Evolutionary conservation across 805 yeast genomes (phyloP).

Genomic region (Schwanniomyces occidentalis): DNA sequence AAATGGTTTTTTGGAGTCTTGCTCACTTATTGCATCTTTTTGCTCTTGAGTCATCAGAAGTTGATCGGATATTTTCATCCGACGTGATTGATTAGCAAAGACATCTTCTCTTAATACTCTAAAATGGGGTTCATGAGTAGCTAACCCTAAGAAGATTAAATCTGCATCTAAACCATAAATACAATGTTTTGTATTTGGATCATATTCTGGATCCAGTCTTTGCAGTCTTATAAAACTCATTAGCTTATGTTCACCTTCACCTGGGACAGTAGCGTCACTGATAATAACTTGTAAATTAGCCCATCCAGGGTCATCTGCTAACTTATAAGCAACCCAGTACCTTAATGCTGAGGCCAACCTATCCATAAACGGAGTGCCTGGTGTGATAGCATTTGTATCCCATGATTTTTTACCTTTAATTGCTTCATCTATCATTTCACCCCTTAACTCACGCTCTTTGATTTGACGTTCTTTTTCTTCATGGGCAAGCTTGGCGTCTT

Average conservation of each 20-base stretch:
- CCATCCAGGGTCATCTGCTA: slow-evolving; percentile 87
- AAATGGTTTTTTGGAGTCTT: slow-evolving; percentile 73
- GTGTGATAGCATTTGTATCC: slow-evolving; percentile 94
- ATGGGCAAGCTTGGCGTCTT: slow-evolving; percentile 79
- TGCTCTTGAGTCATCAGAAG: slow-evolving; percentile 64
- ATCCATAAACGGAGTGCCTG: slow-evolving; percentile 97
- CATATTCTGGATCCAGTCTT: slow-evolving; percentile 71
- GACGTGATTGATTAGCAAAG: slow-evolving; percentile 69
- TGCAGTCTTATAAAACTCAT: slow-evolving; percentile 94
- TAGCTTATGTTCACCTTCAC: slow-evolving; percentile 98
- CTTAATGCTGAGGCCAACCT: slow-evolving; percentile 77
- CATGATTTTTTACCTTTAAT: slow-evolving; percentile 74
- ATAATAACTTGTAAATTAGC: slow-evolving; percentile 71
- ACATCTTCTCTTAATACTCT: slow-evolving; percentile 94
- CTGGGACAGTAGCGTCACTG: slow-evolving; percentile 96
- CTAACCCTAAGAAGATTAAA: slow-evolving; percentile 90
- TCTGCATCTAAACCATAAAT: slow-evolving; percentile 96
- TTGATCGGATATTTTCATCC: slow-evolving; percentile 48
- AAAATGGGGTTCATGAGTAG: slow-evolving; percentile 98
- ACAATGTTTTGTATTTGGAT: slow-evolving; percentile 87
- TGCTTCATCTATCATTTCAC: slow-evolving; percentile 76
- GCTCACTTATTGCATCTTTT: slow-evolving; percentile 37
- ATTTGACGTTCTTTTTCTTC: slow-evolving; percentile 65
- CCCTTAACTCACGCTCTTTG: slow-evolving; percentile 59
- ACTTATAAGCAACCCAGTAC: slow-evolving; percentile 85